Conservation (phyloP, 129 eudicot genomes). For the Pseudognaphalium luteoalbum region DNA sequence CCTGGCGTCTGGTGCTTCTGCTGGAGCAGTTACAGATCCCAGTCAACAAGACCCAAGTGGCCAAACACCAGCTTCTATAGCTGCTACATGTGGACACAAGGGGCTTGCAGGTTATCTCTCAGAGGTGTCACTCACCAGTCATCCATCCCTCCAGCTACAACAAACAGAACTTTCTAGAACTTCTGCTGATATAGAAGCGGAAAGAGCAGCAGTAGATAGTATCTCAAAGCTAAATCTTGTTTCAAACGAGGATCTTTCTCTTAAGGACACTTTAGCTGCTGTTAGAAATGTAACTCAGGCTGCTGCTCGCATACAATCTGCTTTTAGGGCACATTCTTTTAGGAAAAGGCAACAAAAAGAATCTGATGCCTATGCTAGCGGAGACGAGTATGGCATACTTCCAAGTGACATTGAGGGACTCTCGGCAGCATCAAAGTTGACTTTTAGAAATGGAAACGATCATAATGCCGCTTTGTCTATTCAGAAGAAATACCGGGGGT, state of each 20-base stretch:
- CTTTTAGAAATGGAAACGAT: conserved; percentile 55
- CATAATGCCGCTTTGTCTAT: conserved; percentile 77
- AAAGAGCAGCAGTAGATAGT: conserved; percentile 44
- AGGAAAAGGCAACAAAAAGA: conserved; percentile 70
- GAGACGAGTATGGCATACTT: conserved; percentile 52
- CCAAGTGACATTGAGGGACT: conserved; percentile 61
- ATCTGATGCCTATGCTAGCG: conserved; percentile 23
- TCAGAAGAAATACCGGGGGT: conserved; percentile 87
- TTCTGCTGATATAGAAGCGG: conserved; percentile 64
- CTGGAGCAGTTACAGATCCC: conserved; percentile 98
- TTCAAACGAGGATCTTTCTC: conserved; percentile 60
- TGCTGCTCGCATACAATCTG: conserved; percentile 96
- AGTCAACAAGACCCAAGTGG: conserved; percentile 72
- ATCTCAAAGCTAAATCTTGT: conserved; percentile 39
- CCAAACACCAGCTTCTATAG: conserved; percentile 85
- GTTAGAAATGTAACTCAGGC: conserved; percentile 87
- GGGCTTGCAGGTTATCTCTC: conserved; percentile 98
- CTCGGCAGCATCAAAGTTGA: conserved; percentile 72
- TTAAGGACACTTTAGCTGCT: conserved; percentile 72
- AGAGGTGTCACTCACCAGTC: conserved; percentile 79
- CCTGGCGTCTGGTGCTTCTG: conserved; percentile 83
- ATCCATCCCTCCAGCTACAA: conserved; percentile 69
- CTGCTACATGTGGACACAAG: conserved; percentile 66
- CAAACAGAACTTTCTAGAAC: conserved; percentile 66
- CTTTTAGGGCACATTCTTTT: conserved; percentile 95